Conservation (phyloP, 768 basidiomycete species). For the Leccinum olivaceopallidum region DNA sequence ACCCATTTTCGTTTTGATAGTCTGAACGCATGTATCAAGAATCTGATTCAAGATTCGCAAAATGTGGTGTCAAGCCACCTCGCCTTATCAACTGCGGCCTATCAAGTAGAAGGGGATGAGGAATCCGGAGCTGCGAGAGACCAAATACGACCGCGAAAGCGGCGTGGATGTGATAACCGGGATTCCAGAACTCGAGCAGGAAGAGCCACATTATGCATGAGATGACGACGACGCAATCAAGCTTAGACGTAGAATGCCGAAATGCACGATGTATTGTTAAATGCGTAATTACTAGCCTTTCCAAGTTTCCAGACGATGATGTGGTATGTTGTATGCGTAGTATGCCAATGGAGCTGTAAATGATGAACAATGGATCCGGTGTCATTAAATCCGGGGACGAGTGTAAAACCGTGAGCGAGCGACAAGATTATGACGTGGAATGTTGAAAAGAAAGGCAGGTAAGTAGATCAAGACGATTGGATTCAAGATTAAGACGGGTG, state of each 20-base stretch:
- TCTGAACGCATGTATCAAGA: constrained; percentile 22
- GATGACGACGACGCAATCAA: not conserved
- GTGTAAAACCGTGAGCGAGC: not conserved
- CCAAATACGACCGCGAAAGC: constrained; percentile 11
- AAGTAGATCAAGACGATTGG: not conserved
- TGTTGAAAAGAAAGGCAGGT: not conserved
- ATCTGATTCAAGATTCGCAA: too few species aligned
- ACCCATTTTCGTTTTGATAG: not conserved
- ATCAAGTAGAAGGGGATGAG: not conserved
- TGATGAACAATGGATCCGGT: not conserved
- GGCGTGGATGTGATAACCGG: not conserved
- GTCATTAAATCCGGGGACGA: not conserved
- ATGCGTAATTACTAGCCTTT: not conserved
- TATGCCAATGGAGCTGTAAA: not conserved
- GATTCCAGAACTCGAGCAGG: not conserved
- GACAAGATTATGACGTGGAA: not conserved
- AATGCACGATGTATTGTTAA: not conserved
- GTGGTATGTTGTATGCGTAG: not conserved
- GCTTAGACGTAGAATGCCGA: too few species aligned
- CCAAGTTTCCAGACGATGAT: not conserved
- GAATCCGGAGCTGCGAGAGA: not conserved
- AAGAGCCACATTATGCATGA: not conserved
- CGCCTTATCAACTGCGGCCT: not conserved
- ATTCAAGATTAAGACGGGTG: not conserved
- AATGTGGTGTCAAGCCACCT: not conserved